These are phyloP conservation scores for Citrus maxima DNA, from an alignment of 345 rosid genomes.

Conservation along the genomic window DNA sequence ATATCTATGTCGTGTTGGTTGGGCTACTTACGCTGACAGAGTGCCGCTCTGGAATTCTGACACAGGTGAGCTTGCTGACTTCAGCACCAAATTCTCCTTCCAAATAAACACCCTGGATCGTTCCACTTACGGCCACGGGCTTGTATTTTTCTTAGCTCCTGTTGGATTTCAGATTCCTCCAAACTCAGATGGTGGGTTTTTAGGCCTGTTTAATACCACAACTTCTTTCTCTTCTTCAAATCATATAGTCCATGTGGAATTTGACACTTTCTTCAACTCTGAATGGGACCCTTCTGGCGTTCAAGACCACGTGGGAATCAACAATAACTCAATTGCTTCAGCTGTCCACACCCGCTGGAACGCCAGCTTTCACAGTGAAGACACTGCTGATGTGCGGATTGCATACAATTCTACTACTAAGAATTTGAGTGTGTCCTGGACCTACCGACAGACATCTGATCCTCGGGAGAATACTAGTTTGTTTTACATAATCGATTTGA, in stretches of 20 bases:
- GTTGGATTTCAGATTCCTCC: slow-evolving; percentile 23
- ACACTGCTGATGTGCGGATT: slow-evolving; percentile 25
- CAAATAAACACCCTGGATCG: background rate
- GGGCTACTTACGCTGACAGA: slow-evolving; percentile 18
- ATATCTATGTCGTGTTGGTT: slow-evolving; percentile 21
- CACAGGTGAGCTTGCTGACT: slow-evolving; percentile 17
- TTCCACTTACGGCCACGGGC: slow-evolving; percentile 12
- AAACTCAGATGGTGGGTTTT: slow-evolving; percentile 25
- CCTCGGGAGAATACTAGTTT: slow-evolving; percentile 23
- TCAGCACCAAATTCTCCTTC: slow-evolving; percentile 27
- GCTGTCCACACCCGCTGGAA: slow-evolving; percentile 34
- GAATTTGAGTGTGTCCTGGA: slow-evolving; percentile 35
- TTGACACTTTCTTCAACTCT: slow-evolving; percentile 18
- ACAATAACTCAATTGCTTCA: slow-evolving; percentile 32
- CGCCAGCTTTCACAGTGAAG: slow-evolving; percentile 33
- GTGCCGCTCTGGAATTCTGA: slow-evolving; percentile 24
- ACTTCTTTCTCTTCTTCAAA: slow-evolving; percentile 6
- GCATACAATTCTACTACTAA: slow-evolving; percentile 29
- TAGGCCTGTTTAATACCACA: slow-evolving; percentile 25
- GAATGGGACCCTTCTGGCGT: slow-evolving; percentile 24
- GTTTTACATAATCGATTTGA: slow-evolving; percentile 25
- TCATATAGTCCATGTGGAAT: slow-evolving; percentile 20
- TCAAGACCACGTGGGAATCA: slow-evolving; percentile 41
- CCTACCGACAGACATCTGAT: slow-evolving; percentile 7
- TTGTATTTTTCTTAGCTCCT: slow-evolving; percentile 32